phyloP scores from a whole-genome alignment of 1,284 basidiomycete species.

The Thelephora terrestris region DNA sequence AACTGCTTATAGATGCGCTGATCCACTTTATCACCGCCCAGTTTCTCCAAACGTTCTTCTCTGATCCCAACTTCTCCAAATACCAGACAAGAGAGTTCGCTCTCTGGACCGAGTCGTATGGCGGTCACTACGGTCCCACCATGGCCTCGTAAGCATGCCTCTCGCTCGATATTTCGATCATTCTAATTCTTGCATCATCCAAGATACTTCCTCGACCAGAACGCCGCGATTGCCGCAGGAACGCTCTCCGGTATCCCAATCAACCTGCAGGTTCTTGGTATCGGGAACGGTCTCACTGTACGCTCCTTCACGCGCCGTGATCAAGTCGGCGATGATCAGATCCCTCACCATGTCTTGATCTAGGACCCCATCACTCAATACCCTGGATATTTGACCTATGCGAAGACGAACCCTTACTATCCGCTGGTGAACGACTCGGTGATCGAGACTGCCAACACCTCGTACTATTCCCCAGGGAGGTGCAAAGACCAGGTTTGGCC shows the following conservation, averaged over 20 bases:
- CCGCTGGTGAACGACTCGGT: slow-evolving; percentile 32
- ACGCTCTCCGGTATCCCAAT: slow-evolving; percentile 37
- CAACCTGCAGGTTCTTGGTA: slow-evolving; percentile 50
- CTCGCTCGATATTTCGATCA: not conserved
- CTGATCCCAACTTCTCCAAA: slow-evolving; percentile 45
- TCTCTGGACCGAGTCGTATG: slow-evolving; percentile 58
- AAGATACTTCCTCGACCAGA: slow-evolving; percentile 51
- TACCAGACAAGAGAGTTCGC: slow-evolving; percentile 40
- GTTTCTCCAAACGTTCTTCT: slow-evolving; percentile 51
- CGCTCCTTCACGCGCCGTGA: slow-evolving; percentile 7
- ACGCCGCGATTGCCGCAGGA: slow-evolving; percentile 43
- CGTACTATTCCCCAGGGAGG: slow-evolving; percentile 35
- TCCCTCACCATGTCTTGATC: slow-evolving; percentile 2
- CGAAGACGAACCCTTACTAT: slow-evolving; percentile 45
- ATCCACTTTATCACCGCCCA: not conserved
- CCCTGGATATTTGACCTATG: slow-evolving; percentile 44
- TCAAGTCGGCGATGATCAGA: not conserved
- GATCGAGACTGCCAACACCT: slow-evolving; percentile 31
- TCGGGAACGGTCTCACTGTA: slow-evolving; percentile 58
- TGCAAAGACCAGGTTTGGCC: slow-evolving; percentile 36
- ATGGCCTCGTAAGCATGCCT: slow-evolving; percentile 38
- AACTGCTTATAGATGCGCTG: not conserved
- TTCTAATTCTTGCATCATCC: too few relatives aligned
- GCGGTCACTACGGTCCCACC: slow-evolving; percentile 55
- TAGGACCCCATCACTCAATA: slow-evolving; percentile 51